These are phyloP conservation scores for Kluyveromyces nonfermentans DNA, from an alignment of 805 yeast genomes.

Conservation along the genomic window DNA sequence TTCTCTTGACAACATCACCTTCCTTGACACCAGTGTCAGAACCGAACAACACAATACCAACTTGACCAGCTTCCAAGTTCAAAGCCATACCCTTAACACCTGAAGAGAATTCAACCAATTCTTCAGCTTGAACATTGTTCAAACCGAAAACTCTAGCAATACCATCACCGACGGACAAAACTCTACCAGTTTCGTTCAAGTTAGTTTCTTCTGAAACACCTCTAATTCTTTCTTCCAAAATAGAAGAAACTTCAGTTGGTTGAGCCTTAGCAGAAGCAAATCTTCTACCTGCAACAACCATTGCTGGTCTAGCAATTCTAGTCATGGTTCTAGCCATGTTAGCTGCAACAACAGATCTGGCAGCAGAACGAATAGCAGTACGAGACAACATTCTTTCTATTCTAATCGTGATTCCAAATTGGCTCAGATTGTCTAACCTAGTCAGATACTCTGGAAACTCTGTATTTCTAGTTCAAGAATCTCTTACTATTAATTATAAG, in stretches of 20 bases:
- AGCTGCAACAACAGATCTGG: constrained; percentile 62
- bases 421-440: constrained; percentile 1
- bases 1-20: constrained; percentile 99
- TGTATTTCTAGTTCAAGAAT: neutral
- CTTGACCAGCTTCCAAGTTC: constrained; percentile 99
- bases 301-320: constrained; percentile 58
- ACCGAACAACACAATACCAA: constrained; percentile 99
- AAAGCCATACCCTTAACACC: constrained; percentile 99
- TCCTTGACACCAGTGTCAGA: constrained; percentile 97
- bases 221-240: constrained; percentile 98
- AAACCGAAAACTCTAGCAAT: constrained; percentile 99
- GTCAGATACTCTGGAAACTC: constrained; percentile 1
- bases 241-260: constrained; percentile 98
- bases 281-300: constrained; percentile 62
- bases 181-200: constrained; percentile 99
- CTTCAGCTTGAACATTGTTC: constrained; percentile 99
- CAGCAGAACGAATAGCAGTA: constrained; percentile 76
- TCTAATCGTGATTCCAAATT: constrained; percentile 1
- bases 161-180: constrained; percentile 99
- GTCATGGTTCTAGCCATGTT: constrained; percentile 37
- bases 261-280: constrained; percentile 95
- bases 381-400: constrained; percentile 63
- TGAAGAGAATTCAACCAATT: constrained; percentile 96
- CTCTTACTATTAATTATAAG: neutral
- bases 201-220: constrained; percentile 96